phyloP scores from a whole-genome alignment of 2,329 filamentous ascomycete genomes.

The Cladophialophora carrionii region DNA sequence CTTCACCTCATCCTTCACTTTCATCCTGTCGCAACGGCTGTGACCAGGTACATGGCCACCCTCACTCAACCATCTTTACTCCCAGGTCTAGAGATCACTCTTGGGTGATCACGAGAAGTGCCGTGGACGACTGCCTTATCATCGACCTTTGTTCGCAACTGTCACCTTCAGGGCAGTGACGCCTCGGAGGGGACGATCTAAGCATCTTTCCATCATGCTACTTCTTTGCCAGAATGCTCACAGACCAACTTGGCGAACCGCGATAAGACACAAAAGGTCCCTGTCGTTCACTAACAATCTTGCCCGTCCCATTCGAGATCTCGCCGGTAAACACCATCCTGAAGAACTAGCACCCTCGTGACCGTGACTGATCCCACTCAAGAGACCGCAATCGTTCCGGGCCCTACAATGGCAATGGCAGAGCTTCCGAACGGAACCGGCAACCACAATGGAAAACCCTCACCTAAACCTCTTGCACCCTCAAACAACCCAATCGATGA shows the following conservation, averaged over 20 bases:
- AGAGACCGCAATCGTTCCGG: conserved; percentile 5
- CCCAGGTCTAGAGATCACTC: conserved; percentile 2
- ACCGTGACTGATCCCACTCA: conserved; percentile 28
- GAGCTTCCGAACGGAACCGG: conserved; percentile 19
- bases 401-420: conserved; percentile 25
- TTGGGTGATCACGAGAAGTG: background rate
- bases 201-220: conserved; percentile 28
- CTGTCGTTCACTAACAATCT: conserved; percentile 15
- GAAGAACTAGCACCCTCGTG: conserved; percentile 13
- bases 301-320: conserved; percentile 2
- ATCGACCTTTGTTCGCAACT: background rate
- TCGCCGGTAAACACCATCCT: conserved; percentile 26
- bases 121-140: background rate
- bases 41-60: background rate
- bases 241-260: conserved; percentile 21
- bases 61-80: conserved; percentile 1
- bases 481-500: background rate
- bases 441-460: conserved; percentile 15
- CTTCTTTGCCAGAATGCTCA: conserved; percentile 29
- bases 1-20: conserved; percentile 4
- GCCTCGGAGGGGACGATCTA: conserved; percentile 8
- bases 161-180: conserved; percentile 22
- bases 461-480: background rate
- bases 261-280: conserved; percentile 14
- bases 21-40: background rate